Evolutionary conservation across 345 rosid species (phyloP).

Genomic region (Conringia planisiliqua): DNA sequence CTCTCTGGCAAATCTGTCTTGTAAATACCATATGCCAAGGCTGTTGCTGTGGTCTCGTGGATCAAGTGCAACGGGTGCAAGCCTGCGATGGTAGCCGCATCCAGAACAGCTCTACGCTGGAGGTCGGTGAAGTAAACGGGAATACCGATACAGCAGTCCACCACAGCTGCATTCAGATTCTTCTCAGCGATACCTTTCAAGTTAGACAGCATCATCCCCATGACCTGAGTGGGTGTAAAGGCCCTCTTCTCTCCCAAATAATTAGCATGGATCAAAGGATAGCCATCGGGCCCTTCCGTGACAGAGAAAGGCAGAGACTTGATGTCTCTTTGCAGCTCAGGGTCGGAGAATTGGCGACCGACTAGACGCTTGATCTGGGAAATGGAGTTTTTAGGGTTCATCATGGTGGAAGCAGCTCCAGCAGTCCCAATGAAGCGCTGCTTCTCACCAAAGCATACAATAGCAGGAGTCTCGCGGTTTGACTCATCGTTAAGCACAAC

Average conservation of each 20-base stretch:
- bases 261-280: slow-evolving; percentile 74
- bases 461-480: slow-evolving; percentile 93
- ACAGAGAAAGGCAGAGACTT: slow-evolving; percentile 68
- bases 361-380: slow-evolving; percentile 84
- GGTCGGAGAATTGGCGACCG: slow-evolving; percentile 81
- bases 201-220: slow-evolving; percentile 85
- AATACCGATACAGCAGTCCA: slow-evolving; percentile 93
- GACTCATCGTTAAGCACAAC: slow-evolving; percentile 98
- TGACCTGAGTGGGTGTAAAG: slow-evolving; percentile 86
- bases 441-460: slow-evolving; percentile 95
- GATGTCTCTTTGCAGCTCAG: slow-evolving; percentile 86
- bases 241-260: slow-evolving; percentile 79
- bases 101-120: slow-evolving; percentile 88
- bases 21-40: slow-evolving; percentile 94
- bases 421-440: slow-evolving; percentile 97
- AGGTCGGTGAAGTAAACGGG: slow-evolving; percentile 91
- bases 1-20: slow-evolving; percentile 92
- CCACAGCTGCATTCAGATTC: slow-evolving; percentile 82
- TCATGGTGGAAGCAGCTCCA: slow-evolving; percentile 92
- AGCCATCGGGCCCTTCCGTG: slow-evolving; percentile 85
- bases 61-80: slow-evolving; percentile 80
- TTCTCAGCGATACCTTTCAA: slow-evolving; percentile 84
- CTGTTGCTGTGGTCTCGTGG: slow-evolving; percentile 94
- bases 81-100: slow-evolving; percentile 94
- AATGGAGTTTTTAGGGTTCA: slow-evolving; percentile 92